Evolutionary conservation across 257 asterid species (phyloP).

Genomic region (Handroanthus guayacan): DNA sequence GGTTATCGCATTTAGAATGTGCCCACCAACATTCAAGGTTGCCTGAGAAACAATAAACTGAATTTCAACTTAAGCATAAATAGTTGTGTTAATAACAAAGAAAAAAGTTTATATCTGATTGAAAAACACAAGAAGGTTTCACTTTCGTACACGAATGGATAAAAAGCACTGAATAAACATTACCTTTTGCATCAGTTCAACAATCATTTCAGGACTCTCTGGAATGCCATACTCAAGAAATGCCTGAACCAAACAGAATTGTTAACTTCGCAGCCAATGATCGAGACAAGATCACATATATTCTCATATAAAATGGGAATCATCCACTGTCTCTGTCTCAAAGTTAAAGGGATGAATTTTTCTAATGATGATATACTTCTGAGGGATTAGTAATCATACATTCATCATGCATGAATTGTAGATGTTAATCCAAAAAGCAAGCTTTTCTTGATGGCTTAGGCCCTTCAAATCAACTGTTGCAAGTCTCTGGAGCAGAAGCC

Average conservation of each 20-base stretch:
- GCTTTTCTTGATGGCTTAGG: conserved; percentile 83
- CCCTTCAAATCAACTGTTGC: conserved; percentile 65
- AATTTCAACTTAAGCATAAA: neutral
- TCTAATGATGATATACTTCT: neutral
- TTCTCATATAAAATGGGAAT: too few relatives aligned
- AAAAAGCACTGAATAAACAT: neutral
- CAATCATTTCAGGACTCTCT: conserved; percentile 68
- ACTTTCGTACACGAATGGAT: neutral
- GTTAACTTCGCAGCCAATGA: neutral
- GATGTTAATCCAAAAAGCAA: conserved; percentile 93
- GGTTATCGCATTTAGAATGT: conserved; percentile 69
- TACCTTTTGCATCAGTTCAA: conserved; percentile 82
- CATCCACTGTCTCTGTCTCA: too few relatives aligned
- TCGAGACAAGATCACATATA: neutral
- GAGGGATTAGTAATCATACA: conserved; percentile 47
- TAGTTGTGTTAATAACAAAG: neutral
- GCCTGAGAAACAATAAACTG: conserved; percentile 57
- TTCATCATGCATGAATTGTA: conserved; percentile 98
- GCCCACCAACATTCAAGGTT: conserved; percentile 74
- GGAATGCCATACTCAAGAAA: conserved; percentile 80
- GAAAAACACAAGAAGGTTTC: neutral
- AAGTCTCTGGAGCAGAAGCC: conserved; percentile 75
- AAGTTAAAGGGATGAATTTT: neutral
- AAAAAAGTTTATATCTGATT: neutral
- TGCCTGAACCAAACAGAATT: conserved; percentile 54